Percentiles rank a stretch among this genome's conserved stretches.
phyloP scores from a whole-genome alignment of 768 basidiomycete genomes.

The Suillus occidentalis region DNA sequence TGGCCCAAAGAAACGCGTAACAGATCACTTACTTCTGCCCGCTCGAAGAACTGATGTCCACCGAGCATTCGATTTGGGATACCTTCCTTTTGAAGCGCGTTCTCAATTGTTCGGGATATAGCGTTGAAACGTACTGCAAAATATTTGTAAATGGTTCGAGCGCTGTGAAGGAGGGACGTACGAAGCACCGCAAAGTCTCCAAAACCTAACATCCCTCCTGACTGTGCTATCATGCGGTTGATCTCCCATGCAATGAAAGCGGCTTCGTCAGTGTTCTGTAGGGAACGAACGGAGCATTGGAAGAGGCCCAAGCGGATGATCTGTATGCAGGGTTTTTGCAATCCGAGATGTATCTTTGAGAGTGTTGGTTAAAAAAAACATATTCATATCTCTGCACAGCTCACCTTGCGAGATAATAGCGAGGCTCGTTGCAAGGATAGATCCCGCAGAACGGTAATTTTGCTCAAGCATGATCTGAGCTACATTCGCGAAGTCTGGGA shows the following conservation, averaged over 20 bases:
- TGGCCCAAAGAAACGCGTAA: background rate
- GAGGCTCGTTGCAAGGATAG: constrained; percentile 69
- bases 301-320: constrained; percentile 58
- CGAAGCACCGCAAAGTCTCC: constrained; percentile 84
- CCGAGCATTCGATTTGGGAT: constrained; percentile 77
- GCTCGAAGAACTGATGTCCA: constrained; percentile 86
- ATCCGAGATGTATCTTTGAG: constrained; percentile 70
- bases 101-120: constrained; percentile 73
- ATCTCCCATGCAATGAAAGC: constrained; percentile 74
- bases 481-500: constrained; percentile 62
- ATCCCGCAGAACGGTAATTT: constrained; percentile 83
- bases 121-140: constrained; percentile 78
- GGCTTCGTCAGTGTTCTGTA: constrained; percentile 64
- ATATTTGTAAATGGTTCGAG: constrained; percentile 3
- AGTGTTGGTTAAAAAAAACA: background rate
- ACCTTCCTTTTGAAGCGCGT: constrained; percentile 71
- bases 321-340: constrained; percentile 68
- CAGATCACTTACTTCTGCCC: constrained; percentile 57
- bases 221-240: constrained; percentile 70
- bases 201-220: constrained; percentile 69
- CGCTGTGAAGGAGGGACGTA: constrained; percentile 35
- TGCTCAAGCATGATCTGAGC: constrained; percentile 76
- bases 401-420: constrained; percentile 83
- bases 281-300: constrained; percentile 58
- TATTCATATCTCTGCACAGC: constrained; percentile 5